Conservation (phyloP, 805 yeast species). For the Metschnikowia shivogae region DNA sequence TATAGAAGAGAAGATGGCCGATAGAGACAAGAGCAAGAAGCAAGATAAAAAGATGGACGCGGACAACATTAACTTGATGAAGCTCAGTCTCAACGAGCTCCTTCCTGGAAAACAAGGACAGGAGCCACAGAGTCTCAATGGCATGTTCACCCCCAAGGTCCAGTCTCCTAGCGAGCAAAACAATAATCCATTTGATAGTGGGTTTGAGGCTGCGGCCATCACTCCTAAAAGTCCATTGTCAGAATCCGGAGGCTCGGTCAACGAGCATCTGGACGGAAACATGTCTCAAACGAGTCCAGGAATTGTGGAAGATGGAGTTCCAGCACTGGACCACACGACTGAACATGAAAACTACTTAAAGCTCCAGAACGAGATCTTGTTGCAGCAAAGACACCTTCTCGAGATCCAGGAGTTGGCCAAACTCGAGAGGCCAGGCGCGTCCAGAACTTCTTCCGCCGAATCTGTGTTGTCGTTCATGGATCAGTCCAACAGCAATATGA, state of each 20-base stretch:
- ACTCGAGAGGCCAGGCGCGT: slow-evolving; percentile 10
- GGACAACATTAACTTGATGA: slow-evolving; percentile 9
- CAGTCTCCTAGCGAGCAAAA: slow-evolving; percentile 31
- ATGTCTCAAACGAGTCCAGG: slow-evolving; percentile 1
- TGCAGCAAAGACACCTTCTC: slow-evolving; percentile 34
- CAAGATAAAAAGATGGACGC: slow-evolving; percentile 1
- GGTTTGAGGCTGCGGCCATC: slow-evolving; percentile 12
- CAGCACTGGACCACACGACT: slow-evolving; percentile 16
- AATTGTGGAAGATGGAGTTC: neutral
- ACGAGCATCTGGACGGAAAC: neutral
- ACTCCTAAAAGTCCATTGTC: slow-evolving; percentile 5
- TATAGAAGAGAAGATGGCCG: slow-evolving; percentile 40
- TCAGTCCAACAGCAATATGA: slow-evolving; percentile 10
- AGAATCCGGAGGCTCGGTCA: slow-evolving; percentile 5
- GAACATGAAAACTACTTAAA: slow-evolving; percentile 36
- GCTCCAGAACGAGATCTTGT: slow-evolving; percentile 35
- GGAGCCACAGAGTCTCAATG: slow-evolving; percentile 24
- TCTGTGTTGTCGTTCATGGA: slow-evolving; percentile 15
- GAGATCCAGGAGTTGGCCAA: slow-evolving; percentile 13
- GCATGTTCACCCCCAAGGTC: slow-evolving; percentile 36
- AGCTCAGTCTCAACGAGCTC: slow-evolving; percentile 14
- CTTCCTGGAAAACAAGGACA: slow-evolving; percentile 10
- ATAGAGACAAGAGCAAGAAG: slow-evolving; percentile 12
- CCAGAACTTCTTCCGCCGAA: slow-evolving; percentile 15
- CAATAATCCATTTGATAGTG: slow-evolving; percentile 36